These are phyloP conservation scores for Tolypocladium capitatum DNA, from an alignment of 2,329 filamentous ascomycete genomes.

Conservation along the genomic window DNA sequence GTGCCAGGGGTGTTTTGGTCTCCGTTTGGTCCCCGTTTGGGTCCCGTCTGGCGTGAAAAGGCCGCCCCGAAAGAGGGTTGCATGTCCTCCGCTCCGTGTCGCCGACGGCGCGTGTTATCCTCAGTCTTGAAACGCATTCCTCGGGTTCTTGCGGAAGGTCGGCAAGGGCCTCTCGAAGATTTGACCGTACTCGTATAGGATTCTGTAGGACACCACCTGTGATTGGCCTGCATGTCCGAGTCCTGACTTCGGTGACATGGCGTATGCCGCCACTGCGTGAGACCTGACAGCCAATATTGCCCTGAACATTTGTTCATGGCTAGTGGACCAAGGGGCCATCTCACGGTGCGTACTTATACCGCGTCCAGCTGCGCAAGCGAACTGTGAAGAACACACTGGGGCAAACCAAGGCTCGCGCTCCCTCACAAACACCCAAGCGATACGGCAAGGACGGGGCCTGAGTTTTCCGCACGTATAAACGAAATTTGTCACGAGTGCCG, in stretches of 20 bases:
- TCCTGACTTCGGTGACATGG: not conserved
- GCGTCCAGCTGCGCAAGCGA: not conserved
- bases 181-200: not conserved
- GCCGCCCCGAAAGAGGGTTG: not conserved
- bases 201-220: not conserved
- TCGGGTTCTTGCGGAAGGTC: not conserved
- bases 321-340: not conserved
- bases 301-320: not conserved
- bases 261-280: not conserved
- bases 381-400: not conserved
- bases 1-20: not conserved
- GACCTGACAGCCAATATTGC: not conserved
- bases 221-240: not conserved
- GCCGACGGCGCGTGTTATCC: not conserved
- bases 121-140: not conserved
- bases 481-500: not conserved
- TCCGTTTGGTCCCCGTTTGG: too few relatives aligned
- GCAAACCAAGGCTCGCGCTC: not conserved
- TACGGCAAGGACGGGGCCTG: not conserved
- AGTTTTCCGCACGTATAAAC: not conserved
- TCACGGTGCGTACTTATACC: not conserved
- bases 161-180: not conserved
- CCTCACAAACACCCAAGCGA: not conserved
- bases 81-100: not conserved
- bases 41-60: not conserved